Evolutionary conservation across 371 early-diverging fungal species (phyloP).

Genomic region (Mucor velutinosus): DNA sequence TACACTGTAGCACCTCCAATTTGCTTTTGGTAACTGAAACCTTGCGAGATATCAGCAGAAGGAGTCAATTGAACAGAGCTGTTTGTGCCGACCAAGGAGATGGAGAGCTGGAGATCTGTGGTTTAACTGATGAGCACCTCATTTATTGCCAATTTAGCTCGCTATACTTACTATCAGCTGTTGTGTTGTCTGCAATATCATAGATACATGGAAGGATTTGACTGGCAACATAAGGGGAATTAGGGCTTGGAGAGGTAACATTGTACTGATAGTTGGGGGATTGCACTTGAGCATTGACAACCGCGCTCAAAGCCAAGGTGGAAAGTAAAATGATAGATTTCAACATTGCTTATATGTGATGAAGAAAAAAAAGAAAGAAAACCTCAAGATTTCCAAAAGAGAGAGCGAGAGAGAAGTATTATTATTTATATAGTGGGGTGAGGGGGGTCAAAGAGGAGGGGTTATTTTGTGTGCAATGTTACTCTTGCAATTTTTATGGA

Average conservation of each 20-base stretch:
- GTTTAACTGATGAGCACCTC: background rate
- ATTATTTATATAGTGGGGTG: background rate
- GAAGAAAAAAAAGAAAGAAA: background rate
- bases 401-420: background rate
- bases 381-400: background rate
- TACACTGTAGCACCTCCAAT: slow-evolving; percentile 30
- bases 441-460: background rate
- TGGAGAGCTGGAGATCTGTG: slow-evolving; percentile 29
- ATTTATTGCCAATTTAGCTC: background rate
- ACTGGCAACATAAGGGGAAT: slow-evolving; percentile 39
- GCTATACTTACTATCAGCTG: slow-evolving; percentile 29
- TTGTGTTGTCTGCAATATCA: slow-evolving; percentile 28
- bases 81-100: slow-evolving; percentile 22
- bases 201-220: slow-evolving; percentile 45
- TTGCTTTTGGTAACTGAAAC: slow-evolving; percentile 32
- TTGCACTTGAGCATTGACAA: slow-evolving; percentile 25
- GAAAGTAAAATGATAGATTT: slow-evolving; percentile 15
- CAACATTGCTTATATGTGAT: background rate
- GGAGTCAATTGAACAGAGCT: slow-evolving; percentile 14
- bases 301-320: slow-evolving; percentile 4
- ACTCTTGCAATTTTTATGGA: background rate
- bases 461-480: slow-evolving; percentile 1
- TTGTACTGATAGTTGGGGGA: slow-evolving; percentile 28
- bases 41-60: slow-evolving; percentile 33
- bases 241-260: slow-evolving; percentile 32